Evolutionary conservation across 2,329 filamentous ascomycete species (phyloP), one percentile per base, ranked within the genome.

Genomic region (Dactylellina drechsleri): DNA sequence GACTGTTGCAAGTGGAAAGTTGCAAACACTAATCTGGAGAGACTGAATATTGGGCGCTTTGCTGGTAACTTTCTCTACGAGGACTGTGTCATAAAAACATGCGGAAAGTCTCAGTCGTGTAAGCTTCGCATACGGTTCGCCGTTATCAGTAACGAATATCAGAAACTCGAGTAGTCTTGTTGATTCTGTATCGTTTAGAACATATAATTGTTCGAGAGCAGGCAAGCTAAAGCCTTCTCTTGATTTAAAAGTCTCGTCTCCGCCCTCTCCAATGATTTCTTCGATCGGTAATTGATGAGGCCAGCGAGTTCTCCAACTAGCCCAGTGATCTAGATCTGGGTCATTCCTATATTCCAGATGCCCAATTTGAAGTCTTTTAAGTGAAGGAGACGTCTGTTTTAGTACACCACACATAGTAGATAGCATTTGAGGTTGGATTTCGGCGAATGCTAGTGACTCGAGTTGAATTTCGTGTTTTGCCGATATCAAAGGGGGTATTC

Each of bases 171-270:
- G 16, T 47, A 70, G 31, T 16, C 45, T 31, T 49, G 47, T 58
- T 4, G 57, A 18, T 15, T 53, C 58, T 12, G 58, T 36, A 26
- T 70, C 66, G 18, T 70, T 57, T 49, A 62, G 13, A 3, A 70
- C 61, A 13, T 45, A 56, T 5, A 70, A 36, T 47, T 62, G 49
- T 16, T 70, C 58, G 0, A 70, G 20, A 0, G 41, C 47, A 16
- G 50, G 49, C 15, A 70, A 28, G 36, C 31, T 2, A 2, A 59
- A 60, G 2, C 16, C 26, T 5, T 8, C 13, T 6, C 3, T 4
- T 4, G 28, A 36, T 31, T 15, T 36, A 20, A 7, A 28, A 16
- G 18, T 18, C 7, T 13, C 10, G 2, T 26, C n/a, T 8, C 18
- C 8, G 4, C 40, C 41, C 12, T 52, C 41, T 18, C 15, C 13